These are phyloP conservation scores for Pythium volutum DNA, from an alignment of 352 stramenopile genomes.

Conservation along the genomic window DNA sequence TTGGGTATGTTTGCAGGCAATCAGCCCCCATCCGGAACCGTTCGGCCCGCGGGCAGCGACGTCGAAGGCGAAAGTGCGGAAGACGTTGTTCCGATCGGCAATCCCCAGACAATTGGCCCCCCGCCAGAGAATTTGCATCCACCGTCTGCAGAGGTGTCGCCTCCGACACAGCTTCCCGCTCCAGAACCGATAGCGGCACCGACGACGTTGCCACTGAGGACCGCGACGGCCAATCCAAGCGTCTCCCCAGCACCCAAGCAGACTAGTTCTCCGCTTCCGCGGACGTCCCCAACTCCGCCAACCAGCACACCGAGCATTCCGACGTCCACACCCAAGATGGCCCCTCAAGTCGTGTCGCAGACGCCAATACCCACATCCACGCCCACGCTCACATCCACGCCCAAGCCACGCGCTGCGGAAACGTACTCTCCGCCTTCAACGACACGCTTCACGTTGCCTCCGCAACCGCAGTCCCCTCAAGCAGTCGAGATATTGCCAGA, in stretches of 20 bases:
- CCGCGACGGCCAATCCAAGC: not conserved
- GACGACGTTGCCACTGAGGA: not conserved
- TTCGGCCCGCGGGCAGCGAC: not conserved
- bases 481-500: not conserved
- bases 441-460: not conserved
- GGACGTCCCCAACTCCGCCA: not conserved
- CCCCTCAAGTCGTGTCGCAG: not conserved
- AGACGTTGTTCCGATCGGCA: not conserved
- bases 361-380: not conserved
- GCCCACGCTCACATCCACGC: not conserved
- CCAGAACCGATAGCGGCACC: not conserved
- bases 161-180: not conserved
- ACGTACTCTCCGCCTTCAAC: too few relatives aligned
- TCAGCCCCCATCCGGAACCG: not conserved
- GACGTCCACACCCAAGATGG: not conserved
- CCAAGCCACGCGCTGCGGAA: too few relatives aligned
- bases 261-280: not conserved
- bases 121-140: not conserved
- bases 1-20: not conserved
- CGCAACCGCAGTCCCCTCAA: slow-evolving; percentile 6
- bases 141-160: not conserved
- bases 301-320: not conserved
- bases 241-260: not conserved
- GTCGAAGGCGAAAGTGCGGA: not conserved
- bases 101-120: not conserved